A percentile compares a stretch with the other conserved stretches of the same genome.
Evolutionary conservation across 768 basidiomycete genomes (phyloP).

Genomic region (Baorangia bicolor): DNA sequence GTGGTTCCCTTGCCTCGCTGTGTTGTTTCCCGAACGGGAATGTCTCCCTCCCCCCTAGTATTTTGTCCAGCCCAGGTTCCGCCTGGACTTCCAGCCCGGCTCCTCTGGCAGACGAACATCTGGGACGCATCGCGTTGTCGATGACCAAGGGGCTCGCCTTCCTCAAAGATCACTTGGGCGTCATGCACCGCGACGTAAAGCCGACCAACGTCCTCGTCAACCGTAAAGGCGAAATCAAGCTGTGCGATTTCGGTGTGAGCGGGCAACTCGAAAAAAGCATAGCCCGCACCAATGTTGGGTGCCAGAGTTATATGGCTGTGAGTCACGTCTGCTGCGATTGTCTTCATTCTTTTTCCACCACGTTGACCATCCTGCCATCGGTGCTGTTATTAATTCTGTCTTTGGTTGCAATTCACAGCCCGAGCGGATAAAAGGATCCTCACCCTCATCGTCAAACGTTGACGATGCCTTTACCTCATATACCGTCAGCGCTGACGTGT

Average conservation of each 20-base stretch:
- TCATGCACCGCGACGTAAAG: constrained; percentile 85
- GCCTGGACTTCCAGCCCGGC: constrained; percentile 36
- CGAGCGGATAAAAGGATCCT: constrained; percentile 95
- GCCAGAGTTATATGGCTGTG: constrained; percentile 98
- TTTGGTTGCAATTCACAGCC: constrained; percentile 50
- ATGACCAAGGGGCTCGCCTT: constrained; percentile 93
- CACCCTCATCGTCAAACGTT: constrained; percentile 36
- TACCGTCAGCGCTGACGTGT: constrained; percentile 95
- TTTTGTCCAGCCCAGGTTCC: constrained; percentile 33
- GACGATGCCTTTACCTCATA: constrained; percentile 53
- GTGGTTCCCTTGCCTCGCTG: constrained; percentile 85
- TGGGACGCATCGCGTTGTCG: constrained; percentile 74
- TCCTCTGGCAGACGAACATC: constrained; percentile 68
- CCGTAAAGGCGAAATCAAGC: constrained; percentile 82
- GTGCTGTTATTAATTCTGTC: not conserved
- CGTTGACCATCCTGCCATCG: constrained; percentile 3
- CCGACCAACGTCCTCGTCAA: constrained; percentile 94
- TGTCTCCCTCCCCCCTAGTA: constrained; percentile 34
- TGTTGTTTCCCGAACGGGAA: constrained; percentile 47
- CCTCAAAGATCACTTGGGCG: constrained; percentile 91
- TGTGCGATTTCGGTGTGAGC: constrained; percentile 99
- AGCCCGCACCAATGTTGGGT: constrained; percentile 98
- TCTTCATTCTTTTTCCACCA: not conserved
- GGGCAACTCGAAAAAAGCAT: constrained; percentile 95
- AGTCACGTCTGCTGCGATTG: constrained; percentile 30